Evolutionary conservation across 2,329 filamentous ascomycete species (phyloP).

Genomic region (Triangularia setosa): DNA sequence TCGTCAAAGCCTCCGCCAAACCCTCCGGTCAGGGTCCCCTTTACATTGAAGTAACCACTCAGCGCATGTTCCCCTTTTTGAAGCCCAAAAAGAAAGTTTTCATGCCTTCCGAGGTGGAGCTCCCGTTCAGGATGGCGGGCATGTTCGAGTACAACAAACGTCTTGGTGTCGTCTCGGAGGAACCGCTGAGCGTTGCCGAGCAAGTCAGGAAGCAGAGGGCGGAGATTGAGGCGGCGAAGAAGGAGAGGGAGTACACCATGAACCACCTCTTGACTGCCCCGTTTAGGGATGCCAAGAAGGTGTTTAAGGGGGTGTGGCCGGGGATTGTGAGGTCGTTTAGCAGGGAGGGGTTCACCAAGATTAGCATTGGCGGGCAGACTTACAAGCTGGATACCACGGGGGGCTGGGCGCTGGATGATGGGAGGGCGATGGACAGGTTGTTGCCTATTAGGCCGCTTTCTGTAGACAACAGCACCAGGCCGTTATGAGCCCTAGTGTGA

Average conservation of each 20-base stretch:
- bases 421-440: conserved; percentile 55
- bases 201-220: conserved; percentile 30
- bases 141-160: conserved; percentile 9
- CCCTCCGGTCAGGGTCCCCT: conserved; percentile 32
- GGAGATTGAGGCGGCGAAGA: conserved; percentile 37
- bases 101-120: conserved; percentile 34
- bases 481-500: background rate
- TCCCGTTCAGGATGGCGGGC: conserved; percentile 36
- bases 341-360: conserved; percentile 52
- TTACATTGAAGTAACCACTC: conserved; percentile 50
- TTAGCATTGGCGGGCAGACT: conserved; percentile 43
- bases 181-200: conserved; percentile 24
- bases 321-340: conserved; percentile 50
- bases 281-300: conserved; percentile 48
- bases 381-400: conserved; percentile 57
- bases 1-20: conserved; percentile 9
- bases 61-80: conserved; percentile 48
- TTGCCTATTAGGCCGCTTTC: conserved; percentile 34
- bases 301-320: conserved; percentile 38
- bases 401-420: conserved; percentile 57
- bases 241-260: conserved; percentile 48
- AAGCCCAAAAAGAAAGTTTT: conserved; percentile 41
- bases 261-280: conserved; percentile 55
- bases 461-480: background rate
- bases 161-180: background rate